Base-by-base conservation (phyloP, 2,329 filamentous ascomycete species). In the Diaporthe ampelina region DNA sequence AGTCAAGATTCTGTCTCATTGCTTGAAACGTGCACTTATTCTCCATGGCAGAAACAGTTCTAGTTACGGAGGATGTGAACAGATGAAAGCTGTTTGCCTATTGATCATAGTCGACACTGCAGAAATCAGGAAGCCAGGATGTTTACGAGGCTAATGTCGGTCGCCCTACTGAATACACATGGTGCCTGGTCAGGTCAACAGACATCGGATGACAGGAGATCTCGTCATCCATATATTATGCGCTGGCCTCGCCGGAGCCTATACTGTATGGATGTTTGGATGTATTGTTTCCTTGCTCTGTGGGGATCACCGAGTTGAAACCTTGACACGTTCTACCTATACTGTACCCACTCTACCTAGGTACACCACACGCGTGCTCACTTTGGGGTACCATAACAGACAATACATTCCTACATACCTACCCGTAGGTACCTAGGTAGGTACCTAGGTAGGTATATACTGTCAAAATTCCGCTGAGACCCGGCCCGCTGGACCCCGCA, bases 161-260 rank as follows among this genome's bases (percentile, higher is more conserved):
- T 29, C 61, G 17, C 52, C 40, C 26, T 3, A 65, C 29, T 24
- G 43, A 24, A 32, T n/a, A 9, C 35, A 19, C 19, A 26, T 10
- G 32, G 59, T 24, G 19, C 37, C 15, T 43, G 40, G 15, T 67
- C 63, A 37, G 9, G 32, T 52, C 29, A 45, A 13, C 45, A 37
- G 63, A 52, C 29, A 40, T 32, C 45, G n/a, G 29, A 52, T 67
- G 63, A 67, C 63, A 67, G 43, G 50, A 35, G 45, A 67, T 52
- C 63, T 67, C 32, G 45, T 32, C 45, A 67, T 11, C 45, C 11
- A 52, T 17, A 8, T 50, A 52, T 52, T n/a, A 37, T 52, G 8
- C 21, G 26, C 61, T 67, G 45, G 61, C 45, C 61, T 67, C 29
- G n/a, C 45, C 29, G 29, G 61, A 52, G 61, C 21, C 8, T 67